Conservation (phyloP, 371 early-diverging fungal genomes). For the Apophysomyces ossiformis region DNA sequence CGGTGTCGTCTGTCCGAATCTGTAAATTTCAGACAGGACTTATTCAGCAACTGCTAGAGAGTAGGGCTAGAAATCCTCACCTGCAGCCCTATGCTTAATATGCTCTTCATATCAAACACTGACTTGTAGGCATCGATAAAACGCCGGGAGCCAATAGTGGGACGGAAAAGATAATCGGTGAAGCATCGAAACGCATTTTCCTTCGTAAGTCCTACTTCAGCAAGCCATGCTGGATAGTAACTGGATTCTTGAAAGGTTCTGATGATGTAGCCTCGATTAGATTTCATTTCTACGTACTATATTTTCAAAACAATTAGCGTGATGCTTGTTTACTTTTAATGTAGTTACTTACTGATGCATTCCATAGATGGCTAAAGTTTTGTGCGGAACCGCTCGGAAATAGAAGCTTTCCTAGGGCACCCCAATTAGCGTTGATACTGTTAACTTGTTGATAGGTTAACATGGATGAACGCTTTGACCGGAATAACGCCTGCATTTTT, state of each 20-base stretch:
- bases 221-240: slow-evolving; percentile 30
- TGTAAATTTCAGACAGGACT: slow-evolving; percentile 16
- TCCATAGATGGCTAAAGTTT: slow-evolving; percentile 50
- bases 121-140: slow-evolving; percentile 50
- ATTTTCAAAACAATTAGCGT: neutral
- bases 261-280: slow-evolving; percentile 53
- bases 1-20: slow-evolving; percentile 49
- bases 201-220: slow-evolving; percentile 42
- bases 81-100: slow-evolving; percentile 51
- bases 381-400: slow-evolving; percentile 47
- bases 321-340: neutral
- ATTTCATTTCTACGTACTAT: slow-evolving; percentile 48
- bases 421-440: slow-evolving; percentile 42
- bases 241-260: slow-evolving; percentile 44
- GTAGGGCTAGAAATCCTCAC: slow-evolving; percentile 11
- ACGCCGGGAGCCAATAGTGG: slow-evolving; percentile 49
- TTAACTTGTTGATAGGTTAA: slow-evolving; percentile 39
- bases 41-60: neutral
- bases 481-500: slow-evolving; percentile 41
- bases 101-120: slow-evolving; percentile 47
- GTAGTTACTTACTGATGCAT: slow-evolving; percentile 37
- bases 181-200: slow-evolving; percentile 51
- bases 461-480: slow-evolving; percentile 18
- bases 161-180: slow-evolving; percentile 50
- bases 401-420: slow-evolving; percentile 23